phyloP scores from a whole-genome alignment of 2,329 filamentous ascomycete genomes.

The Gnomoniopsis sp. region DNA sequence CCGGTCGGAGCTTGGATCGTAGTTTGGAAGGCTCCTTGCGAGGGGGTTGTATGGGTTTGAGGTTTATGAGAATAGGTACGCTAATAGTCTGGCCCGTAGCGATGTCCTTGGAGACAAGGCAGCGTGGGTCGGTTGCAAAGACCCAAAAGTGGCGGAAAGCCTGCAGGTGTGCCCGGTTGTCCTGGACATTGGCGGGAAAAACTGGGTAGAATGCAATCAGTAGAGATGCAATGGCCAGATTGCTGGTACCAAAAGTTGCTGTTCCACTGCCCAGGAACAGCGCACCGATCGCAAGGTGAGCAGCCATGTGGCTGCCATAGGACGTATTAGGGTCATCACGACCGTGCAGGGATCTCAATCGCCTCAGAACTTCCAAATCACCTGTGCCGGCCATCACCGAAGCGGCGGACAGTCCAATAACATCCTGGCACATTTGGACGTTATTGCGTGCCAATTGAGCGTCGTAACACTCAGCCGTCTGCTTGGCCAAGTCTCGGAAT shows the following conservation, averaged over 20 bases:
- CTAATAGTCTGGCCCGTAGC: slow-evolving; percentile 77
- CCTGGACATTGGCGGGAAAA: slow-evolving; percentile 83
- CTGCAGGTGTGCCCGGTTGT: slow-evolving; percentile 92
- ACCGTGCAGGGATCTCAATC: slow-evolving; percentile 83
- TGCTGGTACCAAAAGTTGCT: slow-evolving; percentile 83
- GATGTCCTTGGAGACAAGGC: slow-evolving; percentile 82
- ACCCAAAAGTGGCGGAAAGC: slow-evolving; percentile 98
- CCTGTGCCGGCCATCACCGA: slow-evolving; percentile 96
- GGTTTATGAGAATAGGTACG: slow-evolving; percentile 64
- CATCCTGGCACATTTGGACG: slow-evolving; percentile 85
- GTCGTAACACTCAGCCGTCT: slow-evolving; percentile 66
- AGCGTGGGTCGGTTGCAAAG: slow-evolving; percentile 83
- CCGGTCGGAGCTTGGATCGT: slow-evolving; percentile 23
- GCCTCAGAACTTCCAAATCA: slow-evolving; percentile 79
- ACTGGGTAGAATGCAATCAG: slow-evolving; percentile 92
- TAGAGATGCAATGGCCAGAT: slow-evolving; percentile 80
- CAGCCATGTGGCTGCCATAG: slow-evolving; percentile 90
- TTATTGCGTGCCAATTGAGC: slow-evolving; percentile 78
- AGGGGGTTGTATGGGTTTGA: slow-evolving; percentile 38
- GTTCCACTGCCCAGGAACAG: slow-evolving; percentile 92
- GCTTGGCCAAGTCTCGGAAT: slow-evolving; percentile 72
- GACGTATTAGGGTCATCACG: slow-evolving; percentile 79
- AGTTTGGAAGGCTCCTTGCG: slow-evolving; percentile 34
- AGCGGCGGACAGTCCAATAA: slow-evolving; percentile 75
- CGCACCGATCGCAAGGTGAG: slow-evolving; percentile 86